Evolutionary conservation across 768 basidiomycete species (phyloP), one percentile per base, ranked within the genome.

Genomic region (Termitomyces titanicus): DNA sequence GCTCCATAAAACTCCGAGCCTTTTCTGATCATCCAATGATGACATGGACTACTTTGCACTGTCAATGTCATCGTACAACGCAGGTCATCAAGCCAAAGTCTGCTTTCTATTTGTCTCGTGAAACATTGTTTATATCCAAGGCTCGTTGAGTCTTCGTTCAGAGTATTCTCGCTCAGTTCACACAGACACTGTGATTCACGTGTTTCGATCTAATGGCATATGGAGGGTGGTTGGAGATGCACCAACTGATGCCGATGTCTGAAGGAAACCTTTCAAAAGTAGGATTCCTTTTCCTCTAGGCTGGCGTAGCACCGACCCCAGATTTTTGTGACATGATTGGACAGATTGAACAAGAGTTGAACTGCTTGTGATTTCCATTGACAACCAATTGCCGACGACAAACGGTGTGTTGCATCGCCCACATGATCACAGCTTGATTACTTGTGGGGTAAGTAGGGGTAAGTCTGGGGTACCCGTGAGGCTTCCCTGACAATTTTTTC

Each of bases 331-430:
- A 29, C 29, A 29, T 29, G 5, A 29, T 29, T n/a, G n/a, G n/a
- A 29, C 29, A 29, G n/a, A n/a, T 27, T 12, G 47, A 22, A 48
- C 2, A 3, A 10, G 5, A n/a, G 15, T 18, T 7, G n/a, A 37
- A 31, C 3, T 20, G 51, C 51, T 29, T 53, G 51, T 57, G 56
- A 57, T 53, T 57, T 44, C 51, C 15, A 48, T 42, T n/a, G 13
- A 22, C 29, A 15, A 22, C 33, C 13, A 5, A 43, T 57, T 47
- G 11, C 37, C 27, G 18, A 13, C 31, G n/a, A 47, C 31, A n/a
- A 20, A 3, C 27, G 46, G 24, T 18, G n/a, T 31, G 15, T 11
- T 13, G 33, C 13, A 12, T 37, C 29, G 33, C 43, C 34, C 51
- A 18, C 51, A 49, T 49, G 51, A 53, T 44, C 47, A 1, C 24